Base-by-base conservation (phyloP, 2,329 filamentous ascomycete genomes). In the Dactylonectria macrodidyma region DNA sequence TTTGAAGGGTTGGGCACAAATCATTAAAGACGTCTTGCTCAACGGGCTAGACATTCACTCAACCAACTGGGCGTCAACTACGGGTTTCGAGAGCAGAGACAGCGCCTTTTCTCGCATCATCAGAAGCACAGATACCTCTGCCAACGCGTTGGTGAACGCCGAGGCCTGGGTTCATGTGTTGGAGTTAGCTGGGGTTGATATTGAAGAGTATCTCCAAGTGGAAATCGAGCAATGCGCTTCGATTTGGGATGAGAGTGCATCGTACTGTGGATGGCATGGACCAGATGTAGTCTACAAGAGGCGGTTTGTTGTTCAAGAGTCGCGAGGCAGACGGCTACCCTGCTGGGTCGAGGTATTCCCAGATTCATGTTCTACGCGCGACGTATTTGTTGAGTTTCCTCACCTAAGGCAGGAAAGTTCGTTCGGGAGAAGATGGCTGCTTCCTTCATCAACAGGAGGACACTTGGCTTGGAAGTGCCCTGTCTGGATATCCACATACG, bases 151-250 rank as follows among this genome's bases (percentile, higher is more conserved):
- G 7, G 47, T 59, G 5, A 12, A 44, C 3, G 36, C 48, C 5
- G n/a, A 47, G 4, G n/a, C 9, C 3, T 65, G 62, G 62, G 5
- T 62, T 10, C 11, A 65, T 2, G 5, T 65, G 4, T 16, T 65
- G 30, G 51, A 65, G 16, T 24, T n/a, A 7, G 46, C 46, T 7
- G 66, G 58, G 2, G n/a, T 68, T 14, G 34, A 62, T 2, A 54
- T 48, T 6, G 14, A 66, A 5, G 3, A 59, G 3, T 68, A 68
- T 38, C 66, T 68, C 10, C 22, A 55, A 3, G 9, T 47, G 16
- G 65, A 67, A 24, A 55, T 51, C 5, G 9, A 51, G 12, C 65
- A 50, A 24, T 59, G 52, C 5, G 12, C 9, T 22, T 16, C 58
- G 1, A 58, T 19, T 3, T 57, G 58, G 63, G 2, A 19, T 19